Evolutionary conservation across 495 filamentous ascomycete species (phyloP).

Genomic region (Penicillium cataractarum): DNA sequence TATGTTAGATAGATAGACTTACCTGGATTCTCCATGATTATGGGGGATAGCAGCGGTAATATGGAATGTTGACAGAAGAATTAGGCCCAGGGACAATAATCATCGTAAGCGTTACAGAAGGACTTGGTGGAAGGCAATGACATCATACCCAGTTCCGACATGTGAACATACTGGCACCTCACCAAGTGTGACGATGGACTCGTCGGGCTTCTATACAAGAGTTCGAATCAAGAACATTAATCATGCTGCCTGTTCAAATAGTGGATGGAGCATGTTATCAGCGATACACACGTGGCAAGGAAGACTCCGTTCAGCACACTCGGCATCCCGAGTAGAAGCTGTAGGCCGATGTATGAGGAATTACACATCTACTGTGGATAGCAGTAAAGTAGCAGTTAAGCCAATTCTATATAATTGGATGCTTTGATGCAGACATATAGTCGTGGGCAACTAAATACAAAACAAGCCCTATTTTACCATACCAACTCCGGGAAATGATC

Average conservation of each 20-base stretch:
- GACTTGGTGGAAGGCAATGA: constrained; percentile 14
- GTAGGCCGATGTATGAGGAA: not conserved
- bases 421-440: constrained; percentile 2
- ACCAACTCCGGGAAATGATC: constrained; percentile 13
- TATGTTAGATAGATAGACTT: not conserved
- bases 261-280: not conserved
- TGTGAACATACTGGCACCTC: constrained; percentile 5
- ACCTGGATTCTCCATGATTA: constrained; percentile 40
- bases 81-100: not conserved
- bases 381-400: not conserved
- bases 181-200: not conserved
- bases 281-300: too few species aligned
- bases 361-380: not conserved
- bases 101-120: not conserved
- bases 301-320: not conserved
- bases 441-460: constrained; percentile 1
- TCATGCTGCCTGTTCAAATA: not conserved
- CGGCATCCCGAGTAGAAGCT: constrained; percentile 3
- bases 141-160: constrained; percentile 19
- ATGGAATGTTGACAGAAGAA: constrained; percentile 7
- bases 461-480: constrained; percentile 9
- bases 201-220: not conserved
- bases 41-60: not conserved
- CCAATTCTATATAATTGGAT: not conserved
- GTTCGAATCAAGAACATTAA: not conserved